phyloP scores from a whole-genome alignment of 306 rosid species.

The Vicia sativa region DNA sequence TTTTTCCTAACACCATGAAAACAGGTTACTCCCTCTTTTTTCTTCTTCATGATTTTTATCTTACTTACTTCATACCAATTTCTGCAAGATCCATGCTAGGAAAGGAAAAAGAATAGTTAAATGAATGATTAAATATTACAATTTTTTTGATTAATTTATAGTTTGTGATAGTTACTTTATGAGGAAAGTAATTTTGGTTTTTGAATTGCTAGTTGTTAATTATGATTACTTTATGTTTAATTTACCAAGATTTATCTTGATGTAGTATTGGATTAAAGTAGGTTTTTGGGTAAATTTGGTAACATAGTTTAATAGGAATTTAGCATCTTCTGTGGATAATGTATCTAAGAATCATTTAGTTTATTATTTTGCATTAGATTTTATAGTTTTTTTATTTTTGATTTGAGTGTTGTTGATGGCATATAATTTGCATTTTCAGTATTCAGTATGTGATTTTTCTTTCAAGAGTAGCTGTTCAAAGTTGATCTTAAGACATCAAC shows the following conservation, averaged over 20 bases:
- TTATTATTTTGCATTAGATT: slow-evolving; percentile 19
- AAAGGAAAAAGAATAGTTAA: background rate
- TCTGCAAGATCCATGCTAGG: slow-evolving; percentile 21
- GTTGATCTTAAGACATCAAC: slow-evolving; percentile 38
- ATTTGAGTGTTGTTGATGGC: background rate
- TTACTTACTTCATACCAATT: slow-evolving; percentile 21
- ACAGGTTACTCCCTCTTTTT: slow-evolving; percentile 60
- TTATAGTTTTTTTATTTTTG: slow-evolving; percentile 30
- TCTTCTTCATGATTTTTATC: slow-evolving; percentile 27
- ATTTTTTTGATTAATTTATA: slow-evolving; percentile 3
- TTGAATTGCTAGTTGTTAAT: slow-evolving; percentile 4
- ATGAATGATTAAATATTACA: slow-evolving; percentile 8
- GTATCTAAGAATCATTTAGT: background rate
- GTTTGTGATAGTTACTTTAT: slow-evolving; percentile 7
- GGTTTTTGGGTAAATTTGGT: slow-evolving; percentile 33
- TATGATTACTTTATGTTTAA: slow-evolving; percentile 4
- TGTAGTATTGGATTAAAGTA: background rate
- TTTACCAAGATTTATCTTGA: slow-evolving; percentile 15
- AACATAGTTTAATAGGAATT: background rate
- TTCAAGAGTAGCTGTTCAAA: slow-evolving; percentile 26
- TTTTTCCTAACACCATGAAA: slow-evolving; percentile 52
- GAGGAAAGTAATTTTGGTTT: slow-evolving; percentile 18
- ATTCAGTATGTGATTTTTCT: slow-evolving; percentile 25
- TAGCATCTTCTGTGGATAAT: slow-evolving; percentile 23
- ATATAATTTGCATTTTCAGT: slow-evolving; percentile 8